These are phyloP conservation scores for Saccharomycopsis microspora DNA, from an alignment of 805 yeast species.

Conservation along the genomic window DNA sequence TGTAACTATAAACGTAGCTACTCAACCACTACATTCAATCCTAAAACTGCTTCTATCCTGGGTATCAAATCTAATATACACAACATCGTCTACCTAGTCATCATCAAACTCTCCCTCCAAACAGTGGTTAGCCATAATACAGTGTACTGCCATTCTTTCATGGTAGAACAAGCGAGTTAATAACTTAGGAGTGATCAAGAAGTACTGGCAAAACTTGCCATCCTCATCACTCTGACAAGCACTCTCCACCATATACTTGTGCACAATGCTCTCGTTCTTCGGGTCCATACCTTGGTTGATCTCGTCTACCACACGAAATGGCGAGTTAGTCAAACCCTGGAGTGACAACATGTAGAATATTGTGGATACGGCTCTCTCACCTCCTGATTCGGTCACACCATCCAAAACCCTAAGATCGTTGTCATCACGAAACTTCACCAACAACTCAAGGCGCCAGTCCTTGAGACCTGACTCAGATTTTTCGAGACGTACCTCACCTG, in stretches of 20 bases:
- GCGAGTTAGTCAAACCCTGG: constrained; percentile 80
- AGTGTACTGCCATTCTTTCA: constrained; percentile 71
- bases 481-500: constrained; percentile 63
- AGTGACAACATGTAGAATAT: constrained; percentile 82
- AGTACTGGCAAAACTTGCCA: constrained; percentile 59
- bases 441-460: constrained; percentile 76
- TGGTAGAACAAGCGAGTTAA: constrained; percentile 70
- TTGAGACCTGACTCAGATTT: constrained; percentile 27
- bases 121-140: constrained; percentile 47
- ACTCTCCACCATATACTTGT: constrained; percentile 70
- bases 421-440: constrained; percentile 76
- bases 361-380: constrained; percentile 93
- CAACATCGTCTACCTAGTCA: background rate
- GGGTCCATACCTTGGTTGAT: constrained; percentile 99
- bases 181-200: constrained; percentile 86
- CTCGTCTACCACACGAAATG: constrained; percentile 93
- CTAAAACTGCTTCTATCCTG: background rate
- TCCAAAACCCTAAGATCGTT: constrained; percentile 63
- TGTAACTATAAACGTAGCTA: background rate
- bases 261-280: constrained; percentile 78
- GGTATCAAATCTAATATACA: background rate
- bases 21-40: background rate
- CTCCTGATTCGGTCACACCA: constrained; percentile 92
- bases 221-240: constrained; percentile 41
- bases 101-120: background rate